Evolutionary conservation across 768 basidiomycete genomes (phyloP).

Genomic region (Leccinum subgranulosum): DNA sequence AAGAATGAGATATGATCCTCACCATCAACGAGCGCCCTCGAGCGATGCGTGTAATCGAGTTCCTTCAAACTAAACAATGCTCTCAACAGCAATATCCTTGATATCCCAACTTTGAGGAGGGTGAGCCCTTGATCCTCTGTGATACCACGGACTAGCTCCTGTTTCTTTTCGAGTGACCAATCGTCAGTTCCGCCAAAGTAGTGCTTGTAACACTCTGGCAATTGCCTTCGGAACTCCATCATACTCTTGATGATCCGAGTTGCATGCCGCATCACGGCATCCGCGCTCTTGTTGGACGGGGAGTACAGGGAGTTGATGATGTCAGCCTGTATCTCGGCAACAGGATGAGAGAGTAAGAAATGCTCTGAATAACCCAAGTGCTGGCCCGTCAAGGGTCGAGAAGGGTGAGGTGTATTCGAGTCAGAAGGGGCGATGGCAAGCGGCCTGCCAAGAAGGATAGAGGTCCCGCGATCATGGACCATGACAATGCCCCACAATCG

Average conservation of each 20-base stretch:
- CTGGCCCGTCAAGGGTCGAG: conserved; percentile 35
- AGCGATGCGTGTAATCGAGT: conserved; percentile 59
- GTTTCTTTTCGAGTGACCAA: conserved; percentile 65
- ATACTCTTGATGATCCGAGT: conserved; percentile 77
- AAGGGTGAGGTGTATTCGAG: conserved; percentile 74
- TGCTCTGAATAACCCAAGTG: conserved; percentile 66
- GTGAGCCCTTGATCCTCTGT: conserved; percentile 82
- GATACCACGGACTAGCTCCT: conserved; percentile 66
- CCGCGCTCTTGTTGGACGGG: conserved; percentile 66
- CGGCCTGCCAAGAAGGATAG: conserved; percentile 82
- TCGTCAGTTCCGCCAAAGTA: conserved; percentile 80
- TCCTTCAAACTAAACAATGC: conserved; percentile 79
- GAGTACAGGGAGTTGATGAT: conserved; percentile 85
- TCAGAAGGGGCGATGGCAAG: conserved; percentile 81
- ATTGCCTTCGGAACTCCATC: conserved; percentile 60
- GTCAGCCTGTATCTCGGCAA: conserved; percentile 84
- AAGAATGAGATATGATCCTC: conserved; percentile 18
- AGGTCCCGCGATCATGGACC: conserved; percentile 84
- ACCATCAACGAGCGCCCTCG: conserved; percentile 79
- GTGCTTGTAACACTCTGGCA: conserved; percentile 69
- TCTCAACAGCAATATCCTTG: conserved; percentile 72
- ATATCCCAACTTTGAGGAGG: conserved; percentile 77
- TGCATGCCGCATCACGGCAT: conserved; percentile 72
- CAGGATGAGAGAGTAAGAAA: conserved; percentile 69
- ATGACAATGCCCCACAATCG: conserved; percentile 84